Evolutionary conservation across 805 yeast genomes (phyloP).

Genomic region (Candida hispaniensis): DNA sequence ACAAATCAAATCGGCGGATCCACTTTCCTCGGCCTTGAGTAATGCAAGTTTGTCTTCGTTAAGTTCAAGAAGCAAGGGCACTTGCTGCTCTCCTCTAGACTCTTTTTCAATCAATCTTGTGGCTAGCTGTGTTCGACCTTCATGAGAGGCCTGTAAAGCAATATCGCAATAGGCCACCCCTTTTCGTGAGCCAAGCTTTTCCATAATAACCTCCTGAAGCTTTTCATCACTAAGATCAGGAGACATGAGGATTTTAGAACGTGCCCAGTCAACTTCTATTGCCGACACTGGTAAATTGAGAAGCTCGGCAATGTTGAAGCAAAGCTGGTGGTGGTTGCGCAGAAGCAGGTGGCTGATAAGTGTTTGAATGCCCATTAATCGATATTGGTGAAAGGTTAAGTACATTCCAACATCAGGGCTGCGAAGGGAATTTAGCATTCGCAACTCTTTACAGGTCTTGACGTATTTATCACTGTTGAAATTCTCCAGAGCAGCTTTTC

Average conservation of each 20-base stretch:
- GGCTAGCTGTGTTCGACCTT: conserved; percentile 67
- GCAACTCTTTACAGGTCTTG: conserved; percentile 46
- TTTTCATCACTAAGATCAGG: conserved; percentile 47
- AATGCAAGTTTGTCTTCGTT: conserved; percentile 65
- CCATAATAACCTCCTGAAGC: conserved; percentile 40
- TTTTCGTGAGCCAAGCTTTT: conserved; percentile 34
- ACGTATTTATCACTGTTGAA: conserved; percentile 55
- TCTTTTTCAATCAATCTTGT: conserved; percentile 59
- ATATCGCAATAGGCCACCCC: conserved; percentile 49
- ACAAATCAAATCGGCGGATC: conserved; percentile 49
- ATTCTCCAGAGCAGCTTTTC: conserved; percentile 50
- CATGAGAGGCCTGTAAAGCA: conserved; percentile 59
- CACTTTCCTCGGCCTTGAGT: conserved; percentile 50
- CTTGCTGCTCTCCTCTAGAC: conserved; percentile 46
- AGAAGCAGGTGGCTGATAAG: conserved; percentile 47
- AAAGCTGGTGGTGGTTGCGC: conserved; percentile 50
- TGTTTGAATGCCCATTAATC: conserved; percentile 42
- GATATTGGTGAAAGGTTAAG: conserved; percentile 48
- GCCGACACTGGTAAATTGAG: conserved; percentile 38
- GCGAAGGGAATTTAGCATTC: conserved; percentile 62
- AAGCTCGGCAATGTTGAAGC: conserved; percentile 49
- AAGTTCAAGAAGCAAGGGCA: conserved; percentile 54
- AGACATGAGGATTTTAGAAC: conserved; percentile 50
- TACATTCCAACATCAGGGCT: conserved; percentile 55
- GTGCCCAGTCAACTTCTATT: conserved; percentile 74